These are phyloP conservation scores for Ogataea ramenticola DNA, from an alignment of 805 yeast species.

Conservation along the genomic window DNA sequence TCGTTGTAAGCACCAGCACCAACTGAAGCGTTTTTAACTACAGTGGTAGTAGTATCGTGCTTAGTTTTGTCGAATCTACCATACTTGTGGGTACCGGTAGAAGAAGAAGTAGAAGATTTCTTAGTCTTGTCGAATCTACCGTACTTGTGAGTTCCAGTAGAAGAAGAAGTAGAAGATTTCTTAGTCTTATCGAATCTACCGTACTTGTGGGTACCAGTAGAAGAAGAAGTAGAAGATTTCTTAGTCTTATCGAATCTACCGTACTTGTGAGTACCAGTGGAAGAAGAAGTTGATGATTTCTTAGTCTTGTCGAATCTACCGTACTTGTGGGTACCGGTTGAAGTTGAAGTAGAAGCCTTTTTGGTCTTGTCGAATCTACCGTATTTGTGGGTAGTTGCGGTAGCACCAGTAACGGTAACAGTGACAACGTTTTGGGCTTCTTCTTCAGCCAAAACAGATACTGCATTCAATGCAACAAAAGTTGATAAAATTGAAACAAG, in stretches of 20 bases:
- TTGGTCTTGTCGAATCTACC: constrained; percentile 48
- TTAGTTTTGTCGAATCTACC: constrained; percentile 44
- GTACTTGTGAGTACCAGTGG: constrained; percentile 44
- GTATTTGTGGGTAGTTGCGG: constrained; percentile 30
- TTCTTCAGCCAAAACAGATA: constrained; percentile 28
- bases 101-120: constrained; percentile 17
- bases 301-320: constrained; percentile 47
- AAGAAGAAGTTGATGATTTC: constrained; percentile 21
- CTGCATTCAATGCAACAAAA: constrained; percentile 28
- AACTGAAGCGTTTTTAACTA: constrained; percentile 21
- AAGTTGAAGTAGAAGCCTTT: constrained; percentile 17
- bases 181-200: constrained; percentile 47
- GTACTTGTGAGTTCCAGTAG: constrained; percentile 44
- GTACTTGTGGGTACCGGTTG: constrained; percentile 31
- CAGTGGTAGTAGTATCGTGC: constrained; percentile 30
- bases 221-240: constrained; percentile 20
- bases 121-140: constrained; percentile 48
- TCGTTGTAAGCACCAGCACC: constrained; percentile 20
- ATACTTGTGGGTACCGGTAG: constrained; percentile 30
- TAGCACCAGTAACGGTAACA: constrained; percentile 27
- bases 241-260: constrained; percentile 50
- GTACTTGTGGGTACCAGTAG: constrained; percentile 34
- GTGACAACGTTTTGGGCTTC: constrained; percentile 23
- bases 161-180: constrained; percentile 28
- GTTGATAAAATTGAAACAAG: constrained; percentile 27